Base-by-base conservation (phyloP, 768 basidiomycete species). In the Russula olivacea region DNA sequence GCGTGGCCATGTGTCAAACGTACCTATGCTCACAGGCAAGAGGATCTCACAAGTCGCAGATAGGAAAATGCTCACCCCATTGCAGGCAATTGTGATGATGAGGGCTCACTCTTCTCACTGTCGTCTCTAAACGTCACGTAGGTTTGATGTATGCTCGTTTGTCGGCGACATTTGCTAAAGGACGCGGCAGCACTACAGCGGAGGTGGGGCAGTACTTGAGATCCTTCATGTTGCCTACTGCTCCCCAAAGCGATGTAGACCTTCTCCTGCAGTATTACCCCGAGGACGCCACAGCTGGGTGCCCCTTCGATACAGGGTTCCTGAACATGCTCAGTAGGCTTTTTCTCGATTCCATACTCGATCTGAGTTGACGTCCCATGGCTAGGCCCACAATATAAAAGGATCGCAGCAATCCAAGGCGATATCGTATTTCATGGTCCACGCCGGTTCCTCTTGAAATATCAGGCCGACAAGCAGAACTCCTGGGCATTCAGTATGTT, bases 251-350 rank as follows among this genome's bases (percentile, higher is more conserved):
- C 9, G 11, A 62, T 2, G 6, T 63, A 7, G 64, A 63, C 17
- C 41, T 53, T 11, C 54, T 64, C 40, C 28, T 65, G 48, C 41
- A 40, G 38, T 57, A 59, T 21, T 72, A 72, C 52, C 68, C 71
- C 9, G 62, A 61, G 5, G 70, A 72, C 49, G 56, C 43, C 0
- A 21, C 60, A 11, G 53, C 61, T 21, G 71, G 72, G 4, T 61
- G 63, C 1, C 71, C 71, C 10, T 72, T 69, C 53, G 66, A 63
- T 49, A 70, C 71, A 3, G 68, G 68, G 9, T 0, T 15, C 3
- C 32, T 14, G 32, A 64, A 64, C 25, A 21, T 36, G 2, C 53
- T 60, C 3, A 1, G 63, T 64, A 45, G 0, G 58, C 28, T 11
- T 25, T 11, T 19, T 4, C 6, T 2, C 3, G 4, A 23, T 40